Evolutionary conservation across 306 rosid genomes (phyloP).

Genomic region (Luffa acutangula): DNA sequence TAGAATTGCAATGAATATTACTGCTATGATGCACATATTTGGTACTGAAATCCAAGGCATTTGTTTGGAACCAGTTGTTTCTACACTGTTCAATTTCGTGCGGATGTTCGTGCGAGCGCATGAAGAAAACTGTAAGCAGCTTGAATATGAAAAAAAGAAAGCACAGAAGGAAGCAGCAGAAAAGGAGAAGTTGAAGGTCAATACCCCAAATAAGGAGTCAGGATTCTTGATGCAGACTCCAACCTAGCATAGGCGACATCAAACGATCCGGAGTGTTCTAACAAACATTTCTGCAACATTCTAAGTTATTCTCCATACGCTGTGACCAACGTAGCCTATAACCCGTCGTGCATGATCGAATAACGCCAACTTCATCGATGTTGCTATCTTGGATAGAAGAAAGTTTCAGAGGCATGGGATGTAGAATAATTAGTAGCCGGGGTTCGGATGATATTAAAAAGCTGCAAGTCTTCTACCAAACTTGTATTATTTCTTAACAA

Average conservation of each 20-base stretch:
- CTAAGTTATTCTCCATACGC: background rate
- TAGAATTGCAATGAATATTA: background rate
- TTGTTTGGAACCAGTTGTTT: constrained; percentile 31
- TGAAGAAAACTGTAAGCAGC: constrained; percentile 52
- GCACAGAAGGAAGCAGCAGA: constrained; percentile 55
- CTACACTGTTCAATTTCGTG: constrained; percentile 54
- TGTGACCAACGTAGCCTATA: background rate
- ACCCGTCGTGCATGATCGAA: background rate
- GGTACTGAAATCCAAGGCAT: background rate
- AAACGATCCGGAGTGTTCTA: constrained; percentile 15
- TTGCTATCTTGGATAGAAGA: background rate
- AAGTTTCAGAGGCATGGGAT: background rate
- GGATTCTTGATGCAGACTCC: constrained; percentile 28
- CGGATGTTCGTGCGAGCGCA: constrained; percentile 50
- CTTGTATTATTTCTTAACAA: background rate
- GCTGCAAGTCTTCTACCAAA: background rate
- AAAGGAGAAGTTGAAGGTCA: constrained; percentile 25
- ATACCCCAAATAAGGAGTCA: constrained; percentile 35
- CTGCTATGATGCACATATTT: background rate
- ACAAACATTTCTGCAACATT: background rate
- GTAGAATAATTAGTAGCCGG: background rate
- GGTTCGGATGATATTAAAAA: background rate
- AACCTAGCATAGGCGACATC: constrained; percentile 33
- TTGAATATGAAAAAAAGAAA: constrained; percentile 49
- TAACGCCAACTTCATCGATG: background rate